These are phyloP conservation scores for Sphagnum fallax DNA, from an alignment of 228 moss, liverwort and hornwort genomes.

Conservation along the genomic window DNA sequence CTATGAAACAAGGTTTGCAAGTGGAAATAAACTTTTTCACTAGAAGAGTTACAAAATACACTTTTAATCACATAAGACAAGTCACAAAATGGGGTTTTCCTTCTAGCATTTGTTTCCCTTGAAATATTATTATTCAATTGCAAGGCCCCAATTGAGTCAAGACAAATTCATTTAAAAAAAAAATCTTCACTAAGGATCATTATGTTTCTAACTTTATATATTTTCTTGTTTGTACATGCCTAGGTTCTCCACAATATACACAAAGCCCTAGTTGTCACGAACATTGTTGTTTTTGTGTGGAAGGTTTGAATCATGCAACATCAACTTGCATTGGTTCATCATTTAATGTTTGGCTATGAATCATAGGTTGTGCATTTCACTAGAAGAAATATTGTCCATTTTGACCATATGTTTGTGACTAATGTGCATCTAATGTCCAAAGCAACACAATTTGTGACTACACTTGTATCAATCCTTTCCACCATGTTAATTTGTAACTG, in stretches of 20 bases:
- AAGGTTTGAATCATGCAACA: background rate
- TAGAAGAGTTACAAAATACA: too few relatives aligned
- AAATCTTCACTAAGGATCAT: too few relatives aligned
- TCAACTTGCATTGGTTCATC: background rate
- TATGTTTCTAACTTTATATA: background rate
- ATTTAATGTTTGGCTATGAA: background rate
- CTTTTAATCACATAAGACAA: too few relatives aligned
- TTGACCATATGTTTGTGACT: too few relatives aligned
- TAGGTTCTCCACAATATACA: background rate
- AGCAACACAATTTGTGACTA: too few relatives aligned
- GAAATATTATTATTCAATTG: background rate
- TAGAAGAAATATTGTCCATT: too few relatives aligned
- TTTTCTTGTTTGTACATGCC: background rate
- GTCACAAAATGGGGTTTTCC: too few relatives aligned
- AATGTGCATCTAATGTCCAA: too few relatives aligned
- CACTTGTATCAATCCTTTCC: too few relatives aligned
- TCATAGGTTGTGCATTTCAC: background rate
- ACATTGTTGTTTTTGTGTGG: background rate
- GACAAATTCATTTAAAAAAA: background rate
- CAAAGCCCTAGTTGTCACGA: background rate
- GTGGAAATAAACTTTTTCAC: background rate
- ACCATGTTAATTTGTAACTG: too few relatives aligned
- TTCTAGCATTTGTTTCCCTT: background rate
- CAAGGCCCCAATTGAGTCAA: background rate
- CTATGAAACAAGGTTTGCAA: background rate